Conservation (phyloP, 2,329 filamentous ascomycete species). For the Aureobasidium pullulans region DNA sequence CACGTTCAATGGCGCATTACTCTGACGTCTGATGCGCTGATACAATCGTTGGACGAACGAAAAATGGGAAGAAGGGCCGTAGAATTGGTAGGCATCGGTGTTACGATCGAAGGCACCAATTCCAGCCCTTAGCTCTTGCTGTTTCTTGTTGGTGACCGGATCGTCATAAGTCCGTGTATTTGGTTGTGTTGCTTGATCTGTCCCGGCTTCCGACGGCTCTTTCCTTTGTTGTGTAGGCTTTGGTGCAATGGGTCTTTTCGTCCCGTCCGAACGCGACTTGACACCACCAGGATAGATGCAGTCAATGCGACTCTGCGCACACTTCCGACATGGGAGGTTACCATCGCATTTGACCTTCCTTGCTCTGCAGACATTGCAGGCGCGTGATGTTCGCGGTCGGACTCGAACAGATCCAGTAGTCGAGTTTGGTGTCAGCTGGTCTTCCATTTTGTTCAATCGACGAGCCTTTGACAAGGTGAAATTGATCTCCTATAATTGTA, state of each 20-base stretch:
- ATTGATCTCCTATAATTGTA: too few relatives aligned
- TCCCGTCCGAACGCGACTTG: background rate
- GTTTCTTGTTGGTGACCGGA: constrained; percentile 6
- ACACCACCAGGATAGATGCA: background rate
- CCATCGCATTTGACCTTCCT: constrained; percentile 14
- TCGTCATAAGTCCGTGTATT: background rate
- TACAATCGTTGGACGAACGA: constrained; percentile 11
- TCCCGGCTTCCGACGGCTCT: background rate
- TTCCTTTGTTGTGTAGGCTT: background rate
- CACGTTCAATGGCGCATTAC: background rate
- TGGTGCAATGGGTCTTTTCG: background rate
- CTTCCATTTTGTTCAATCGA: background rate
- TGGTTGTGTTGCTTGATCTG: background rate
- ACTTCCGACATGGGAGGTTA: background rate
- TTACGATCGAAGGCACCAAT: constrained; percentile 7
- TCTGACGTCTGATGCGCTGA: constrained; percentile 2
- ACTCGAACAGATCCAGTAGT: background rate
- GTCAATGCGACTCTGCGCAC: background rate
- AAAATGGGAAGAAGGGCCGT: constrained; percentile 10
- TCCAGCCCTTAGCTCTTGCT: constrained; percentile 11
- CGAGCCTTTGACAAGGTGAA: background rate
- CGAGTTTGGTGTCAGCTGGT: background rate
- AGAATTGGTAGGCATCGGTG: constrained; percentile 12
- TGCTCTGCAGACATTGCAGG: constrained; percentile 10
- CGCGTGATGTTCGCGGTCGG: background rate